phyloP scores from a whole-genome alignment of 2,329 filamentous ascomycete genomes.

The Scopulariopsis brevicaulis region DNA sequence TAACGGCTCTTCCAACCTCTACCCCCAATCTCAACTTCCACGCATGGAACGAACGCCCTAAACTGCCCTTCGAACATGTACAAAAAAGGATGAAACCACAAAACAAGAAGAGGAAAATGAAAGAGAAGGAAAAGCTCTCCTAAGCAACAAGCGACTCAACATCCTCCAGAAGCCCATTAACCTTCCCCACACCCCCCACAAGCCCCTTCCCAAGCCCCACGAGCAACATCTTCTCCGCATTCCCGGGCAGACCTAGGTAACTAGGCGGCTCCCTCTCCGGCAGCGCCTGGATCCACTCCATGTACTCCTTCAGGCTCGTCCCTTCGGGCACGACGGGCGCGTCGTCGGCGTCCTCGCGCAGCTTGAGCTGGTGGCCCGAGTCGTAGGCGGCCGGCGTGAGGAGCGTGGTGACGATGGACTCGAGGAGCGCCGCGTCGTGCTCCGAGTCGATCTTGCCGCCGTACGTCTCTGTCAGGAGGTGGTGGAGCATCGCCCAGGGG shows the following conservation, averaged over 20 bases:
- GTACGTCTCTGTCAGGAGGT: slow-evolving; percentile 86
- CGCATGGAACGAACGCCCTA: too few relatives aligned
- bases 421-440: slow-evolving; percentile 66
- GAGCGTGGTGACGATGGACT: slow-evolving; percentile 61
- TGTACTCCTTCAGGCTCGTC: slow-evolving; percentile 77
- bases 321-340: slow-evolving; percentile 66
- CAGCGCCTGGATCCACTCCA: slow-evolving; percentile 79
- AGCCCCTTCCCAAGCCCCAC: slow-evolving; percentile 79
- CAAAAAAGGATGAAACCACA: slow-evolving; percentile 6
- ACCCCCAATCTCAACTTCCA: too few relatives aligned
- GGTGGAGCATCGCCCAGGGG: slow-evolving; percentile 92
- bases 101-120: slow-evolving; percentile 6
- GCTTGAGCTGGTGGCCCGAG: slow-evolving; percentile 77
- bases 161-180: slow-evolving; percentile 84
- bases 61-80: background rate
- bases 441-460: slow-evolving; percentile 96
- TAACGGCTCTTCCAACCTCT: too few relatives aligned
- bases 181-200: slow-evolving; percentile 72
- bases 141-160: slow-evolving; percentile 74
- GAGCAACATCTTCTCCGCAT: slow-evolving; percentile 90
- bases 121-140: slow-evolving; percentile 29
- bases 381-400: slow-evolving; percentile 87
- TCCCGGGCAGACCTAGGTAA: slow-evolving; percentile 84
- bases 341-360: slow-evolving; percentile 58
- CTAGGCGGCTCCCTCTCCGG: slow-evolving; percentile 95